phyloP scores from a whole-genome alignment of 2,329 filamentous ascomycete genomes.

The Fusarium sp. region DNA sequence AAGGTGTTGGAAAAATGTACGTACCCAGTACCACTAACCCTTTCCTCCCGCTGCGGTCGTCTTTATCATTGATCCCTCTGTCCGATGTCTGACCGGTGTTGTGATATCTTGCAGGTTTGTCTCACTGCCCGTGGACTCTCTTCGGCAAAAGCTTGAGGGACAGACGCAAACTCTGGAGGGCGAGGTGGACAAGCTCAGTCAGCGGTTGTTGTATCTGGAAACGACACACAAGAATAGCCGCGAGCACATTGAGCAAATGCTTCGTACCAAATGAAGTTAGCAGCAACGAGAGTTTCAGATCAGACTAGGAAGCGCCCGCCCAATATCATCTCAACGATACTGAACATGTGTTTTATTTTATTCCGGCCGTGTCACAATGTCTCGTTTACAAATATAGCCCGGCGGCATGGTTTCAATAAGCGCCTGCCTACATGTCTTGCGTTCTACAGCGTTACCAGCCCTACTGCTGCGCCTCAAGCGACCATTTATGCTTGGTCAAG shows the following conservation, averaged over 20 bases:
- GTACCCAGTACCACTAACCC: conserved; percentile 45
- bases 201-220: conserved; percentile 92
- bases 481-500: not conserved
- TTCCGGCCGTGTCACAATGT: not conserved
- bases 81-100: conserved; percentile 8
- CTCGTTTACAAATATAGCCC: not conserved
- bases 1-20: conserved; percentile 97
- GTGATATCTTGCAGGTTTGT: conserved; percentile 76
- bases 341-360: not conserved
- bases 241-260: conserved; percentile 89
- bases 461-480: conserved; percentile 17
- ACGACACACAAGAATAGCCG: conserved; percentile 95
- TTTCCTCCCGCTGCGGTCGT: not conserved
- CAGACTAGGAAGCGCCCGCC: not conserved
- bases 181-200: conserved; percentile 83
- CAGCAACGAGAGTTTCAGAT: not conserved
- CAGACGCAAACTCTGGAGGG: conserved; percentile 80
- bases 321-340: not conserved
- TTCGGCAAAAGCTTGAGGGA: conserved; percentile 79
- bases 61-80: not conserved
- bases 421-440: conserved; percentile 1
- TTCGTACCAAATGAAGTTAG: conserved; percentile 62
- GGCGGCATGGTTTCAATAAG: conserved; percentile 26
- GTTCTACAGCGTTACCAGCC: conserved; percentile 5
- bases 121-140: conserved; percentile 74